A percentile compares a stretch with the other conserved stretches of the same genome.
phyloP scores from a whole-genome alignment of 2,329 filamentous ascomycete species.

The Ophiostoma perfectum region DNA sequence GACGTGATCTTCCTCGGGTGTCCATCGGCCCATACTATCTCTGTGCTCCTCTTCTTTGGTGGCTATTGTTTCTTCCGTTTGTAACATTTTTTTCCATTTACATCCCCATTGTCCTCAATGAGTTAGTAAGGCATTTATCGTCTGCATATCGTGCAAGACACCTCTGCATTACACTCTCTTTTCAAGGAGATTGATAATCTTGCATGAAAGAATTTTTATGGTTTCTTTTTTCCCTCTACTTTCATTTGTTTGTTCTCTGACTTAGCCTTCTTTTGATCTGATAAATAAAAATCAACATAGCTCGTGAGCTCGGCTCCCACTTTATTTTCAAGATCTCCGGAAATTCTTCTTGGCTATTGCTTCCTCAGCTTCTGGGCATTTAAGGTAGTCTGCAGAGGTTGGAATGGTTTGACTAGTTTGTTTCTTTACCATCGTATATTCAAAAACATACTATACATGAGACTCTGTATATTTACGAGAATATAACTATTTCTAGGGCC shows the following conservation, averaged over 20 bases:
- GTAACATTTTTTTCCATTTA: not conserved
- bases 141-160: not conserved
- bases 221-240: not conserved
- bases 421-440: too few relatives aligned
- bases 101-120: not conserved
- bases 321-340: not conserved
- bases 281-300: conserved; percentile 18
- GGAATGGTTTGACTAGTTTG: too few relatives aligned
- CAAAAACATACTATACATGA: too few relatives aligned
- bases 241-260: not conserved
- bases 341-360: not conserved
- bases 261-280: conserved; percentile 19
- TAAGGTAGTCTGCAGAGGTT: too few relatives aligned
- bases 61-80: conserved; percentile 1
- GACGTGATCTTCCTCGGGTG: not conserved
- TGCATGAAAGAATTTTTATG: conserved; percentile 21
- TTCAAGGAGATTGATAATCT: conserved; percentile 26
- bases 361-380: not conserved
- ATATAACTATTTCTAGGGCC: too few relatives aligned
- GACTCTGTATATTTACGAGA: too few relatives aligned
- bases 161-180: not conserved
- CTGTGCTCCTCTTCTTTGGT: not conserved
- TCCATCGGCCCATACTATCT: not conserved
- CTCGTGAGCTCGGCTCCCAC: conserved; percentile 6
- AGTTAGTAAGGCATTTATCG: too few relatives aligned